phyloP scores from a whole-genome alignment of 345 rosid genomes.

The Aquilaria malaccensis region DNA sequence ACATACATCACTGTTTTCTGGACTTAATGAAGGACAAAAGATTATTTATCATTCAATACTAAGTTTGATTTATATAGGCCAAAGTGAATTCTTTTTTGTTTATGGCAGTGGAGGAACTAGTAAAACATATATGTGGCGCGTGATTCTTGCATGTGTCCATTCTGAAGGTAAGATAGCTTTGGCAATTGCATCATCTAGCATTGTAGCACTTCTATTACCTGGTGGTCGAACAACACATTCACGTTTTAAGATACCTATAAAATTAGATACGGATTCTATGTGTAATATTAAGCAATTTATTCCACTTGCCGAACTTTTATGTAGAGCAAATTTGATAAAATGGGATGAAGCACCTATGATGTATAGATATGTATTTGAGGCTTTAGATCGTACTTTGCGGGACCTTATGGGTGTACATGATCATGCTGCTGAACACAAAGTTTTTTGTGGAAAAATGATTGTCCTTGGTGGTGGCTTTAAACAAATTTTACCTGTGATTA shows the following conservation, averaged over 20 bases:
- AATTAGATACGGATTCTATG: background rate
- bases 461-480: background rate
- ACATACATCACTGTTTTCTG: too few species aligned
- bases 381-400: background rate
- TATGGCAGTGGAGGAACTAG: too few species aligned
- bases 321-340: background rate
- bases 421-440: background rate
- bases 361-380: background rate
- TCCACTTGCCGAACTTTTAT: background rate
- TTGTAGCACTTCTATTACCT: background rate
- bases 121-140: too few species aligned
- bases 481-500: background rate
- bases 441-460: background rate
- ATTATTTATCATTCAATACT: too few species aligned
- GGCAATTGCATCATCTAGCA: background rate
- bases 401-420: background rate
- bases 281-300: background rate
- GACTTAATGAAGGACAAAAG: too few species aligned
- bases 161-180: background rate
- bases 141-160: too few species aligned
- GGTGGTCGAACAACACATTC: background rate
- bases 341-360: background rate
- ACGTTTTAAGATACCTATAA: background rate
- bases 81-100: too few species aligned
- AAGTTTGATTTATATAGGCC: too few species aligned